Evolutionary conservation across 2,329 filamentous ascomycete genomes (phyloP), one percentile per base, ranked within the genome.

Genomic region (Fusarium piperis): DNA sequence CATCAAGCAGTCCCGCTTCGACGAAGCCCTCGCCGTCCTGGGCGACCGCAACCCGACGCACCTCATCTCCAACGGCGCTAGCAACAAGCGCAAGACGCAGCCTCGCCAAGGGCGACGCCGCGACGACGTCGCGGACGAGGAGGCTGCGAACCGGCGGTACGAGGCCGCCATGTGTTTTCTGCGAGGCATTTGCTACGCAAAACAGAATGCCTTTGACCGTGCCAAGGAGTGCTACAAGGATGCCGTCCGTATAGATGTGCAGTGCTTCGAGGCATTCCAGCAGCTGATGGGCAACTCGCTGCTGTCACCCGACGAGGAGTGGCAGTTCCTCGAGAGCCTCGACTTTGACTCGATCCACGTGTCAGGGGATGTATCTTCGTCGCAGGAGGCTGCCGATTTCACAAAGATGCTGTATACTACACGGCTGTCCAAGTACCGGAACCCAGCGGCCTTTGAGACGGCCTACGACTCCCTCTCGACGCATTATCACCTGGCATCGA

Each of bases 201-300:
- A 97, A 82, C 94, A 97, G 80, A 99, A 98, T 81, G 93, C 95
- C 28, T 98, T 98, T 77, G 96, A 99, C 80, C 91, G 94, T 35
- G 96, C 96, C 59, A 98, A 98, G 81, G 95, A 98, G 77, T 98
- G 96, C 83, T 99, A 98, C 87, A 98, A 98, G 84, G 94, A 97
- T 77, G 96, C 96, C 2, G 94, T 98, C 51, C 91, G 93, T 68
- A 98, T 99, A 78, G 96, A 99, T 79, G 95, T 98, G 4, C 95
- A 97, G 81, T 99, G 96, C 82, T 98, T 97, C 79, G 96, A 99
- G 82, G 96, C 96, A 0, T 98, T 99, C 78, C 95, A 98, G 76
- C 95, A 98, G 84, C 88, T 99, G 62, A 98, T 98, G 91, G 94
- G 94, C 83, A 99, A 99, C 83, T 93, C 93, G 20, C 87, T 99